Conservation (phyloP, 495 filamentous ascomycete species). For the Mytilinidion resinicola region DNA sequence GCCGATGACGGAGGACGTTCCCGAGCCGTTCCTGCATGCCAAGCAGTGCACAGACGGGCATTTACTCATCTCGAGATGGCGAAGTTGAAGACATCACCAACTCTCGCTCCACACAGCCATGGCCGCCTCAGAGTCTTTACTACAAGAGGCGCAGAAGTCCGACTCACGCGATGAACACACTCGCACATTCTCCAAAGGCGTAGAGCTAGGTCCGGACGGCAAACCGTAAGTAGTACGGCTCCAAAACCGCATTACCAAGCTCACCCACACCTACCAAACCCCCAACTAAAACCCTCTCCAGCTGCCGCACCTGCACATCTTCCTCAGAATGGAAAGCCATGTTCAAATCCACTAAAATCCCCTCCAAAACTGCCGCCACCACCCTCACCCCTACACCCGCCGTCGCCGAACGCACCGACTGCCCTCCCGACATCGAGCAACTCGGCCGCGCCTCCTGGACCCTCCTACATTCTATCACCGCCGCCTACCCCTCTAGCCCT, state of each 20-base stretch:
- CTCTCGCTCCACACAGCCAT: too few species aligned
- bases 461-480: slow-evolving; percentile 82
- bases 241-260: slow-evolving; percentile 1
- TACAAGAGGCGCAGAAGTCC: too few species aligned
- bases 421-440: slow-evolving; percentile 71
- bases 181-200: slow-evolving; percentile 62
- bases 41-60: too few species aligned
- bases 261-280: not conserved
- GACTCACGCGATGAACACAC: slow-evolving; percentile 17
- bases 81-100: too few species aligned
- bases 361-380: slow-evolving; percentile 5
- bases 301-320: slow-evolving; percentile 84
- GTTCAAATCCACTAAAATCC: slow-evolving; percentile 46
- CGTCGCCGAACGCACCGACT: slow-evolving; percentile 32
- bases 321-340: slow-evolving; percentile 63
- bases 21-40: too few species aligned
- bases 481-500: slow-evolving; percentile 69
- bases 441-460: slow-evolving; percentile 90
- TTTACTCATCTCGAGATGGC: too few species aligned
- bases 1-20: too few species aligned
- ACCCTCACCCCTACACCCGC: slow-evolving; percentile 12
- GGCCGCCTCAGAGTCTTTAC: too few species aligned
- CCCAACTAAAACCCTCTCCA: slow-evolving; percentile 32
- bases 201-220: slow-evolving; percentile 84
- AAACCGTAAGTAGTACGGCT: slow-evolving; percentile 66